A percentile compares a stretch with the other conserved stretches of the same genome.
phyloP scores from a whole-genome alignment of 208 protist species.

The Trichomonas gallinae region DNA sequence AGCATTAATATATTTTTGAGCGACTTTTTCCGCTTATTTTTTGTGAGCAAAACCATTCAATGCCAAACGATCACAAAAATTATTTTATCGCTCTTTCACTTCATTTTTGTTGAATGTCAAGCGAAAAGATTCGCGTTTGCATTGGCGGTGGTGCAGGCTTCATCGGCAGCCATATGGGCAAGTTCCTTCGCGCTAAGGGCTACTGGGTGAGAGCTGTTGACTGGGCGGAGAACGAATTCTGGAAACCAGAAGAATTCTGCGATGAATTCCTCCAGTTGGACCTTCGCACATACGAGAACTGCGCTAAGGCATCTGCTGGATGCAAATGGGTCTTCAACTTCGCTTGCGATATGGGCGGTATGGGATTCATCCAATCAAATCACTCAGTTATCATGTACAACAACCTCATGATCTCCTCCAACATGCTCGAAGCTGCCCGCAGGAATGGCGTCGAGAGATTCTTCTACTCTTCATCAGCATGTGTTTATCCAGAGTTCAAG shows the following conservation, averaged over 20 bases:
- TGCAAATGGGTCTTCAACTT: conserved; percentile 59
- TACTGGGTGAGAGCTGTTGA: conserved; percentile 50
- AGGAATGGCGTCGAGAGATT: conserved; percentile 47
- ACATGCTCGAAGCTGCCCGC: conserved; percentile 53
- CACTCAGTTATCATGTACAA: conserved; percentile 63
- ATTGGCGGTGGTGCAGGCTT: conserved; percentile 56
- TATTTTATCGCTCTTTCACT: too few species aligned
- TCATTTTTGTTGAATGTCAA: neutral
- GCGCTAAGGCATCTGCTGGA: conserved; percentile 44
- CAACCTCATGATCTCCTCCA: conserved; percentile 64
- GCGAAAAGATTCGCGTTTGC: conserved; percentile 28
- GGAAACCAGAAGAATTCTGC: conserved; percentile 53
- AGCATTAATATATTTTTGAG: too few species aligned
- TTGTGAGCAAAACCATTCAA: too few species aligned
- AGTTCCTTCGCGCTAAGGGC: conserved; percentile 49
- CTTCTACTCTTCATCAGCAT: conserved; percentile 56
- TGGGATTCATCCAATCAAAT: conserved; percentile 67
- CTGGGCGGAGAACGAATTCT: conserved; percentile 57
- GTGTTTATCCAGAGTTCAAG: conserved; percentile 61
- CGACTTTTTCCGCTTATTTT: too few species aligned
- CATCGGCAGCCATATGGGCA: conserved; percentile 57
- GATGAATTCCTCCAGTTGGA: conserved; percentile 55
- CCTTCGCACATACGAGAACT: conserved; percentile 44
- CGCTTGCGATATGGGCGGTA: conserved; percentile 63
- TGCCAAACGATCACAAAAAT: too few species aligned